Base-by-base conservation (phyloP, 2,329 filamentous ascomycete genomes). In the Phoma sp. region DNA sequence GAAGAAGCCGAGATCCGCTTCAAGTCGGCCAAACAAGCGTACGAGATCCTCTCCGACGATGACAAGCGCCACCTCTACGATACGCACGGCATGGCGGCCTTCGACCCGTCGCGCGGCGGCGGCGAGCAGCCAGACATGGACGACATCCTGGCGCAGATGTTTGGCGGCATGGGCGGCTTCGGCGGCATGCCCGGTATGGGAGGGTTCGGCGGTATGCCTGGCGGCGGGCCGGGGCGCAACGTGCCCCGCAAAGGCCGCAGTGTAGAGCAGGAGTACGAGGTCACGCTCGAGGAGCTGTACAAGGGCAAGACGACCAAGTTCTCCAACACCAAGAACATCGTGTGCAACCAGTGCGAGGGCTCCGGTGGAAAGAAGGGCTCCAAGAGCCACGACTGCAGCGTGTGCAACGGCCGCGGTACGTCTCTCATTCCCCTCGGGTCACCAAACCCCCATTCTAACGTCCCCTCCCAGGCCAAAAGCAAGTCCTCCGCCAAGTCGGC, bases 281-380 rank as follows among this genome's bases (percentile, higher is more conserved):
- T 98, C 53, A 89, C 87, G 2, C 79, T 99, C 55, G 95, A 98
- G 75, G 95, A 99, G 76, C 82, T 99, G 29, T 99, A 98, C 83
- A 97, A 96, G 79, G 95, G 95, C 68, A 97, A 98, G 82, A 97
- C 95, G 0, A 95, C 96, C 71, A 95, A 96, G 78, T 97, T 99
- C 74, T 88, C 91, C 7, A 95, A 90, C 70, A 96, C 93, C 69
- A 98, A 98, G 81, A 93, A 96, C 71, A 85, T 97, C 58, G 82
- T 96, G 58, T 99, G 95, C 78, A 83, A 83, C 55, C 83, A 87
- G 67, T 99, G 95, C 81, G 93, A 93, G 73, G 95, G 95, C 39
- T 86, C 83, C 41, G 95, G 95, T 36, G 95, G 90, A 60, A 97
- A 96, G 77, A 90, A 96, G 58, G 96, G 93, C 78, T 89, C 91